Conservation (phyloP, 768 basidiomycete genomes). For the Russula virescens region DNA sequence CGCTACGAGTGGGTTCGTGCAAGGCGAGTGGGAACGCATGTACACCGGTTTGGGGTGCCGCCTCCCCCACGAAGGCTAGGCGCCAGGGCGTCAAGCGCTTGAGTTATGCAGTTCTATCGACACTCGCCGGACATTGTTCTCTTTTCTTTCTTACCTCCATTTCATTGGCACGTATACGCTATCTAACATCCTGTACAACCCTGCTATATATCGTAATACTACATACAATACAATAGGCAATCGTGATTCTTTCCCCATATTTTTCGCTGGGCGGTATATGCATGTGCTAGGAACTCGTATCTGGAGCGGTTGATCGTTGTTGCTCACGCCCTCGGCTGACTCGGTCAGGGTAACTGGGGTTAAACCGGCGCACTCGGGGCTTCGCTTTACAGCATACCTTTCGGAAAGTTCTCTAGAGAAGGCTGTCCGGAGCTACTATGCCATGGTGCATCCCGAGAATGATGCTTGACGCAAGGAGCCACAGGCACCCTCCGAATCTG, state of each 20-base stretch:
- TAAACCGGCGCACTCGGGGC: too few species aligned
- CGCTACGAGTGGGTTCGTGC: conserved; percentile 57
- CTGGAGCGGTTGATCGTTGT: too few species aligned
- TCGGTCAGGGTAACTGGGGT: too few species aligned
- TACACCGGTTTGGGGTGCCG: conserved; percentile 1
- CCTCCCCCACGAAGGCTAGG: neutral
- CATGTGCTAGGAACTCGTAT: too few species aligned
- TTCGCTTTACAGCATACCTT: too few species aligned
- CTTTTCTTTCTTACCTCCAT: neutral
- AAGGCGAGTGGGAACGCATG: conserved; percentile 51
- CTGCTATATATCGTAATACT: neutral
- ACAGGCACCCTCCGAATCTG: too few species aligned
- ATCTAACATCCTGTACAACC: neutral
- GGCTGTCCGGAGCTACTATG: too few species aligned
- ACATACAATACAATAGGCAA: neutral
- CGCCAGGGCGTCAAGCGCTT: neutral
- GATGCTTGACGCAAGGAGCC: too few species aligned
- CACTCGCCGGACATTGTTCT: neutral
- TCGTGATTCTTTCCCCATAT: neutral
- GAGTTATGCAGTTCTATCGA: neutral
- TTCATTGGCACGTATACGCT: neutral
- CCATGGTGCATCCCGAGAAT: too few species aligned
- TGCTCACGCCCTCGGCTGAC: too few species aligned
- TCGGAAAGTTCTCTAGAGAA: too few species aligned
- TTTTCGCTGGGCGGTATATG: too few species aligned